These are phyloP conservation scores for Ogataea corticis DNA, from an alignment of 805 yeast genomes.

Conservation along the genomic window DNA sequence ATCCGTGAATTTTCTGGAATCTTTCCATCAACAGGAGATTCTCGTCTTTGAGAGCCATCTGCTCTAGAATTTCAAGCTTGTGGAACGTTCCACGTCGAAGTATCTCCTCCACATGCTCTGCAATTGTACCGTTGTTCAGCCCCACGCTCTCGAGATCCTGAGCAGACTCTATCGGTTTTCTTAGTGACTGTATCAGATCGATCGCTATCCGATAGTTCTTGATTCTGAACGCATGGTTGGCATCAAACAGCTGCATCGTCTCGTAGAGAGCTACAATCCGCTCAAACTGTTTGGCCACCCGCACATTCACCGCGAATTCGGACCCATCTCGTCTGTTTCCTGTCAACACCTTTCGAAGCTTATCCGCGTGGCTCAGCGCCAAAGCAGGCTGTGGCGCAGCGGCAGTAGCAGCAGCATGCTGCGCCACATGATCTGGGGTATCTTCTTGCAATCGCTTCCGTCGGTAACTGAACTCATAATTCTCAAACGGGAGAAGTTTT, in stretches of 20 bases:
- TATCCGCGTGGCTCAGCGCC: conserved; percentile 5
- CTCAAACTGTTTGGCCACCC: conserved; percentile 32
- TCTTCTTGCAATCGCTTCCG: conserved; percentile 11
- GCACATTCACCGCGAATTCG: conserved; percentile 26
- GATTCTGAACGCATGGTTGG: conserved; percentile 18
- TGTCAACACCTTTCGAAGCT: conserved; percentile 8
- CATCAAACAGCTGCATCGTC: conserved; percentile 19
- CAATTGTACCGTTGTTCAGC: conserved; percentile 43
- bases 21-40: conserved; percentile 28
- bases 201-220: conserved; percentile 45
- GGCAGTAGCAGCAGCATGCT: no score
- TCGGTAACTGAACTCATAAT: conserved; percentile 8
- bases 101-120: conserved; percentile 47
- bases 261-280: conserved; percentile 33
- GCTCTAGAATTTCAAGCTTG: conserved; percentile 17
- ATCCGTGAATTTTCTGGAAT: conserved; percentile 48
- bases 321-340: neutral
- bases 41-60: conserved; percentile 21
- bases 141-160: conserved; percentile 41
- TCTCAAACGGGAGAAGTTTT: conserved; percentile 9
- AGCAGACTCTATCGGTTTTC: conserved; percentile 34
- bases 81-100: conserved; percentile 37
- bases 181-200: conserved; percentile 32
- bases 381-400: neutral
- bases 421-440: neutral